Evolutionary conservation across 192 early-diverging fungal genomes (phyloP).

Genomic region (Haplosporangium gracile): DNA sequence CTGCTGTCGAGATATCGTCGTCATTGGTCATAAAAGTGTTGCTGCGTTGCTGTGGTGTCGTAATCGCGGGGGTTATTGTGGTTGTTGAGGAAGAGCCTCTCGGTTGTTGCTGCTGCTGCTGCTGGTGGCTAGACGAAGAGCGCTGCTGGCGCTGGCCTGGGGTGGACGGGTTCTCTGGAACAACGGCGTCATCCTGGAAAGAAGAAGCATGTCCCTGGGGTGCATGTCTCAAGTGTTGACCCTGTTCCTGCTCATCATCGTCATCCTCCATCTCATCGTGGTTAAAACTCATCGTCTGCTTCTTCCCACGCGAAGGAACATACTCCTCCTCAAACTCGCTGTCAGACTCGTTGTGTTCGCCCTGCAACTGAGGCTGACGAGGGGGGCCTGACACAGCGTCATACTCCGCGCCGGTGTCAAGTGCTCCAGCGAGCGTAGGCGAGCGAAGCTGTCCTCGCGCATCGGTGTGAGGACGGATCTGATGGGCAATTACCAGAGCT

Average conservation of each 20-base stretch:
- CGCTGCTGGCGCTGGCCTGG: constrained; percentile 29
- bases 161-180: constrained; percentile 23
- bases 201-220: constrained; percentile 1
- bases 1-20: constrained; percentile 23
- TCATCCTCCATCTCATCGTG: constrained; percentile 45
- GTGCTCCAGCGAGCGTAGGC: constrained; percentile 8
- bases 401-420: constrained; percentile 7
- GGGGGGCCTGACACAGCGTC: constrained; percentile 2
- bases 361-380: constrained; percentile 51
- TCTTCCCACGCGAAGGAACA: constrained; percentile 4
- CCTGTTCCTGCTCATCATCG: constrained; percentile 21
- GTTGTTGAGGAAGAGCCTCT: background rate
- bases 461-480: constrained; percentile 18
- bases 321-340: constrained; percentile 46
- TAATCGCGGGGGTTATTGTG: constrained; percentile 2
- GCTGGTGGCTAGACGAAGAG: background rate
- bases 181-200: constrained; percentile 34
- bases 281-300: background rate
- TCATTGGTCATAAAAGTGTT: constrained; percentile 16
- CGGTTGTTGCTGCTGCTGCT: constrained; percentile 11
- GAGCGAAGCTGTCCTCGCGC: constrained; percentile 29
- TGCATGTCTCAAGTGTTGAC: background rate
- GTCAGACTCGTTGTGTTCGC: constrained; percentile 21
- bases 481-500: constrained; percentile 43
- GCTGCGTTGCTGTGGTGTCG: background rate